Evolutionary conservation across 345 rosid genomes (phyloP).

Genomic region (Hypericum androsaemum): DNA sequence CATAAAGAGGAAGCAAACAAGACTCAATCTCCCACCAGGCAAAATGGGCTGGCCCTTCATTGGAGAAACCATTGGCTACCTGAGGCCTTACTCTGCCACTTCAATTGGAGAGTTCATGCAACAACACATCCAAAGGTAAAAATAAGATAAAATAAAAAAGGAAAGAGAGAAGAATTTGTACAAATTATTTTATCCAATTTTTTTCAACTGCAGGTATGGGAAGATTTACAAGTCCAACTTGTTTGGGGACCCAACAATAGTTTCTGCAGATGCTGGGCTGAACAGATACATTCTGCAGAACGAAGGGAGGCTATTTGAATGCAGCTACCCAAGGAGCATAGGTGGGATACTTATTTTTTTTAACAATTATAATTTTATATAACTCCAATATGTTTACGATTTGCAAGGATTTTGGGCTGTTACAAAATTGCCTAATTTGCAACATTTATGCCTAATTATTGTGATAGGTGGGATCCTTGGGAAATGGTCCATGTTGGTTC

Average conservation of each 20-base stretch:
- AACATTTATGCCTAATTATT: no score
- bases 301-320: constrained; percentile 82
- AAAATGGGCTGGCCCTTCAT: constrained; percentile 90
- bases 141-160: not conserved
- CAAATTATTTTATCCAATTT: not conserved
- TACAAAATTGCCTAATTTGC: no score
- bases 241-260: constrained; percentile 90
- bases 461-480: constrained; percentile 60
- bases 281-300: constrained; percentile 75
- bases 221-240: constrained; percentile 76
- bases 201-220: constrained; percentile 52
- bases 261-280: constrained; percentile 85
- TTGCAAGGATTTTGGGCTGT: no score
- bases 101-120: constrained; percentile 85
- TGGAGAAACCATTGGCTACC: constrained; percentile 83
- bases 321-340: constrained; percentile 91
- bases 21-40: constrained; percentile 86
- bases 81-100: constrained; percentile 71
- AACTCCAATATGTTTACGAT: no score
- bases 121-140: constrained; percentile 62
- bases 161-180: not conserved
- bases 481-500: constrained; percentile 97
- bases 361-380: no score
- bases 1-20: constrained; percentile 36
- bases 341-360: constrained; percentile 17